Evolutionary conservation across 495 filamentous ascomycete species (phyloP), one percentile per base, ranked within the genome.

Genomic region (Daldinia bambusicola): DNA sequence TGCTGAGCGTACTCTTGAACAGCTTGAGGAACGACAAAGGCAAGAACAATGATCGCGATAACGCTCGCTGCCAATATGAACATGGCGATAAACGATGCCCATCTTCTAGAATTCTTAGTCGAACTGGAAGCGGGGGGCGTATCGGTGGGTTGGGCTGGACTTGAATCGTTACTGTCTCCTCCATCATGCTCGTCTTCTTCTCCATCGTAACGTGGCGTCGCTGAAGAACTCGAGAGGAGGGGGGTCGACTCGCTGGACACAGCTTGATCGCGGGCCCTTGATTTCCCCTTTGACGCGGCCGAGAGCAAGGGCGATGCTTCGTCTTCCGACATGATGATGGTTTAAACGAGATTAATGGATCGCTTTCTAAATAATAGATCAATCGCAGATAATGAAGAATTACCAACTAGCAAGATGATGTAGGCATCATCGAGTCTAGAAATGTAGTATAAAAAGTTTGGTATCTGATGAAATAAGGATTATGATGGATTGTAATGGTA

Each of bases 1-100:
- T 95, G 84, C 75, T 92, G 88, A 6, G 90, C 92, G 78, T 99
- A 99, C 75, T 91, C 87, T 77, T 96, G 89, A 18, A 95, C 87
- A 6, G 90, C 86, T 30, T 89, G 88, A 2, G 95, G 95, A 2
- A 90, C 88, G 55, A 95, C 85, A 81, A 98, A 96, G 1, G 89
- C 93, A 63, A 83, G 75, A 85, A 87, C 64, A 36, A 86, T 81
- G 30, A 87, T 81, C 8, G 72, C 78, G n/a, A 85, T 55, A 6
- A 80, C 66, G n/a, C 83, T 16, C 10, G 77, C 22, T 9, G 77
- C 80, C 55, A 84, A 72, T 26, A 83, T 71, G 32, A 69, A 72
- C 73, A 85, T 82, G 69, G 81, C 83, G 66, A 84, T 82, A 38
- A 78, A 78, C 3, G 81, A 83, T 9, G 82, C 80, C 82, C 80